phyloP scores from a whole-genome alignment of 2,329 filamentous ascomycete genomes.

The Pyrenophora graminea region DNA sequence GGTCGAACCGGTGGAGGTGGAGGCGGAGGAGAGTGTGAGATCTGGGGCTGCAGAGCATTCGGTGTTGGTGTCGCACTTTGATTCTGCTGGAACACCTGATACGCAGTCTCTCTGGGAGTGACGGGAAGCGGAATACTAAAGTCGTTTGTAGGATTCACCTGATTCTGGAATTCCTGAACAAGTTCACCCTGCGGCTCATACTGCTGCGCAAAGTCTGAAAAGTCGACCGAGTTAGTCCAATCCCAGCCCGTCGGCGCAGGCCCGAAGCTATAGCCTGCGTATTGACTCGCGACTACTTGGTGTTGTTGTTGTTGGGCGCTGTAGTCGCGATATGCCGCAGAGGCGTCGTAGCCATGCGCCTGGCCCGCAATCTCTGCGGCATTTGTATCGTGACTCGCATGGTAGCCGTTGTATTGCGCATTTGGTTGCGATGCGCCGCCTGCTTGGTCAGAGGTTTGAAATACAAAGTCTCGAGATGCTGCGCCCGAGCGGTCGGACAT shows the following conservation, averaged over 20 bases:
- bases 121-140: slow-evolving; percentile 46
- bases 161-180: slow-evolving; percentile 43
- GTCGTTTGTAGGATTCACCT: slow-evolving; percentile 37
- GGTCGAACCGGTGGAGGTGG: slow-evolving; percentile 22
- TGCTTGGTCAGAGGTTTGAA: slow-evolving; percentile 43
- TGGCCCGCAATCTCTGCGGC: slow-evolving; percentile 23
- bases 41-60: slow-evolving; percentile 25
- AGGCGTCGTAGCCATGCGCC: slow-evolving; percentile 20
- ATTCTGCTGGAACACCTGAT: slow-evolving; percentile 27
- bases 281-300: slow-evolving; percentile 23
- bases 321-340: slow-evolving; percentile 27
- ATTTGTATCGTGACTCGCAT: slow-evolving; percentile 33
- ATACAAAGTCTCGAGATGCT: slow-evolving; percentile 36
- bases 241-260: slow-evolving; percentile 42
- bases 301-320: slow-evolving; percentile 25
- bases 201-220: slow-evolving; percentile 38
- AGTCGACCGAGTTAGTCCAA: slow-evolving; percentile 45
- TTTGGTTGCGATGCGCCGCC: slow-evolving; percentile 24
- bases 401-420: slow-evolving; percentile 29
- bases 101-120: slow-evolving; percentile 17
- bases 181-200: slow-evolving; percentile 55
- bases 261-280: slow-evolving; percentile 28
- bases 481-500: slow-evolving; percentile 37
- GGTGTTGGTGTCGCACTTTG: slow-evolving; percentile 17
- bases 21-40: slow-evolving; percentile 26